Evolutionary conservation across 768 basidiomycete genomes (phyloP), one percentile per base, ranked within the genome.

Genomic region (Leccinum subtestaceum): DNA sequence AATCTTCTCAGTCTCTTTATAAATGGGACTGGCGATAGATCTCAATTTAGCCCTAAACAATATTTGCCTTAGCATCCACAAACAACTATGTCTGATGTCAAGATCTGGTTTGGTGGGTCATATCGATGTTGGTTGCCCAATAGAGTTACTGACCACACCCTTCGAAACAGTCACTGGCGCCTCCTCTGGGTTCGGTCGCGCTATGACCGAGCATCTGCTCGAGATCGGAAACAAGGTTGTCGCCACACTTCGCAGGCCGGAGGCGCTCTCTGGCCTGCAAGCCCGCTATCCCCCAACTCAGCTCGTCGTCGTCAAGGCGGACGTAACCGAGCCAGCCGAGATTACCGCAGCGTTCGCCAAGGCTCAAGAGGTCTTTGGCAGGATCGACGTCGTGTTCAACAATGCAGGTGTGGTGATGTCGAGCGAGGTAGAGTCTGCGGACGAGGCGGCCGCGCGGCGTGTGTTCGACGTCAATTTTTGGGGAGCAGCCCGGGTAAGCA

Each of bases 191-290:
- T 71, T 79, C 55, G 75, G 76, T 2, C 66, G 69, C 8, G 47
- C 57, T 9, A 64, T 74, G 56, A 66, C 68, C 5, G 71, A 77
- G 55, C 34, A 53, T 27, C 13, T 27, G 2, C 47, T 81, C 43
- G 49, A 54, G 31, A 61, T 63, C 5, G 78, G 79, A 13, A 72
- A 78, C 60, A 74, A 63, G 12, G 79, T 72, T 31, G 65, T 78
- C 55, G 80, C 81, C 15, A 78, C 79, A 15, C 69, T 78, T 15
- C 79, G 80, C 56, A 74, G 64, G 29, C 76, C 77, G 9, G 70
- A 64, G 6, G 66, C 55, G 15, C 64, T 81, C 46, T 61, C 61
- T 8, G 68, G 70, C 36, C 68, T 77, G 10, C 25, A 53, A 13
- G 49, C 63, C 4, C 50, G 62, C 4, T 74, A 73, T 53, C 51